Conservation (phyloP, 2,329 filamentous ascomycete species). For the Aureobasidium mangrovei region DNA sequence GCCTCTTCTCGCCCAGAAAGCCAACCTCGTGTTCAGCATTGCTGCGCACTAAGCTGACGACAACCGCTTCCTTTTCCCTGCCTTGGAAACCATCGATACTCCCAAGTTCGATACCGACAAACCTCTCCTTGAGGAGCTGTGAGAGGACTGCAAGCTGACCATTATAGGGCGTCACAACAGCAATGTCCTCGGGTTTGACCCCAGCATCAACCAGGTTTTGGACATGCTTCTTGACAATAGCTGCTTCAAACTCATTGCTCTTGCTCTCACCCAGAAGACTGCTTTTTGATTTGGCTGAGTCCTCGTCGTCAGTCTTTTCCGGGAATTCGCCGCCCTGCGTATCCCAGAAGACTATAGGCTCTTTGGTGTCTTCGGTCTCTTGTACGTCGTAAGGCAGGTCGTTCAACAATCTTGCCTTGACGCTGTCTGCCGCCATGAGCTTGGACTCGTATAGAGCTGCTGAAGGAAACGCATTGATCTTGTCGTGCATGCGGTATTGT, state of each 20-base stretch:
- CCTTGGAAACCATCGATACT: slow-evolving; percentile 97
- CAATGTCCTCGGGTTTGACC: slow-evolving; percentile 74
- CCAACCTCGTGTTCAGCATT: slow-evolving; percentile 82
- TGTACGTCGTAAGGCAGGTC: slow-evolving; percentile 69
- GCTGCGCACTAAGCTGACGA: slow-evolving; percentile 89
- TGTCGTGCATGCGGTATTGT: slow-evolving; percentile 96
- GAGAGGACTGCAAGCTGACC: slow-evolving; percentile 78
- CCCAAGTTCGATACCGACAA: slow-evolving; percentile 82
- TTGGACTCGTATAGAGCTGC: slow-evolving; percentile 76
- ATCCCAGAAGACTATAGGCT: slow-evolving; percentile 88
- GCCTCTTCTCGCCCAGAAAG: slow-evolving; percentile 83
- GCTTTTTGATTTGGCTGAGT: slow-evolving; percentile 59
- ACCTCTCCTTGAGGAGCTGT: slow-evolving; percentile 65
- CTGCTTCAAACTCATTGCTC: slow-evolving; percentile 84
- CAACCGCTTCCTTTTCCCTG: slow-evolving; percentile 81
- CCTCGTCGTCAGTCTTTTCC: slow-evolving; percentile 69
- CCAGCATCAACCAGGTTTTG: slow-evolving; percentile 67
- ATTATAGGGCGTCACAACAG: slow-evolving; percentile 93
- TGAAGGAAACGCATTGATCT: slow-evolving; percentile 91
- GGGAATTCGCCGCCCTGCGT: slow-evolving; percentile 90
- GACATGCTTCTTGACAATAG: slow-evolving; percentile 71
- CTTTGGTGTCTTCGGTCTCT: slow-evolving; percentile 75
- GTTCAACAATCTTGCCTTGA: slow-evolving; percentile 64
- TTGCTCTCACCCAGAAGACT: slow-evolving; percentile 65
- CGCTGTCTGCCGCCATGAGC: slow-evolving; percentile 70